These are phyloP conservation scores for Petasospora rhodanensis DNA, from an alignment of 1,139 yeast species.

Conservation along the genomic window DNA sequence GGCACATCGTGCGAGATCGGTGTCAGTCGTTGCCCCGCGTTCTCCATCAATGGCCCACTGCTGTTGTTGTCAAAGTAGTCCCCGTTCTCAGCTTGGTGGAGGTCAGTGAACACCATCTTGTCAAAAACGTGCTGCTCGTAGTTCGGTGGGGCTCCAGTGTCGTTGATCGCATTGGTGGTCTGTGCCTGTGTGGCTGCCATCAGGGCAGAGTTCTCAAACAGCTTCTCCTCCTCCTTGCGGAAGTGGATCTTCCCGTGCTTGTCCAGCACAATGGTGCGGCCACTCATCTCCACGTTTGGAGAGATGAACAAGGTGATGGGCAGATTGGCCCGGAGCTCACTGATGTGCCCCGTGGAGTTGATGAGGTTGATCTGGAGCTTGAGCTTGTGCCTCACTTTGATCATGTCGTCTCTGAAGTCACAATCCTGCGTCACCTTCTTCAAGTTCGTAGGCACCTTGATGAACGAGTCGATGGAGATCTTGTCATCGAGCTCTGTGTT, in stretches of 20 bases:
- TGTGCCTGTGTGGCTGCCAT: constrained; percentile 3
- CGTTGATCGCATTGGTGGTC: not conserved
- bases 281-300: constrained; percentile 49
- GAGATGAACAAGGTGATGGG: constrained; percentile 59
- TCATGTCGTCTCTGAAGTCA: constrained; percentile 41
- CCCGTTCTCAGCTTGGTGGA: constrained; percentile 1
- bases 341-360: constrained; percentile 59
- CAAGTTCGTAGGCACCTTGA: constrained; percentile 48
- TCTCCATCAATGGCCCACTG: too few species aligned
- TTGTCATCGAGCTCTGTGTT: constrained; percentile 39
- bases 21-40: too few species aligned
- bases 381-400: constrained; percentile 58
- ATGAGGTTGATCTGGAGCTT: constrained; percentile 51
- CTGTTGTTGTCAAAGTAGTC: constrained; percentile 7
- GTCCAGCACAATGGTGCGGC: constrained; percentile 49
- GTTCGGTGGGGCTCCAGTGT: constrained; percentile 67
- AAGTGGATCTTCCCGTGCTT: constrained; percentile 46
- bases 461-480: constrained; percentile 47
- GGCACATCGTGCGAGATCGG: constrained; percentile 35
- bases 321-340: constrained; percentile 64
- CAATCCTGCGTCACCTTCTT: constrained; percentile 56
- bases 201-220: constrained; percentile 23
- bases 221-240: constrained; percentile 34
- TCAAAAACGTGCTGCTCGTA: constrained; percentile 77
- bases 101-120: constrained; percentile 28